Percentiles rank a stretch among this genome's conserved stretches.
Conservation (phyloP, 371 early-diverging fungal genomes). For the Mortierella sp. region DNA sequence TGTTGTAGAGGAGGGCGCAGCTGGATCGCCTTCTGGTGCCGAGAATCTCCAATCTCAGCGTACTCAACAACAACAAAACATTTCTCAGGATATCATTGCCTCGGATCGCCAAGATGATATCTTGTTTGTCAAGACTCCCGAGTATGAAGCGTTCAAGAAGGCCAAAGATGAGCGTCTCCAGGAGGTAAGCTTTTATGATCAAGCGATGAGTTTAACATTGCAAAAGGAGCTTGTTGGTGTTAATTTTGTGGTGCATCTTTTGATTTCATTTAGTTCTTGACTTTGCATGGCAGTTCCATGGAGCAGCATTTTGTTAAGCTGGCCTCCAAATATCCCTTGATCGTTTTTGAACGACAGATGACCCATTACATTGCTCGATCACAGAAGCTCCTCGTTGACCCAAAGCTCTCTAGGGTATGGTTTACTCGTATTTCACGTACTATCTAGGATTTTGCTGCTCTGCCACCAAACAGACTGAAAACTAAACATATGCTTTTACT, state of each 20-base stretch:
- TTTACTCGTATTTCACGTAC: background rate
- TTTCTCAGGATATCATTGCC: constrained; percentile 6
- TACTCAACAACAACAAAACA: constrained; percentile 24
- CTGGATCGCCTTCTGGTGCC: constrained; percentile 1
- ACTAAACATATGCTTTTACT: background rate
- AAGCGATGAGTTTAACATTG: background rate
- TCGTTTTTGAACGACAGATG: constrained; percentile 54
- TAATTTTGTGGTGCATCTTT: background rate
- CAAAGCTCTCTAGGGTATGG: constrained; percentile 47
- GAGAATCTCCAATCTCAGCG: constrained; percentile 14
- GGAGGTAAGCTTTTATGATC: constrained; percentile 29
- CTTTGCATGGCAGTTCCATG: constrained; percentile 54
- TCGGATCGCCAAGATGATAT: constrained; percentile 44
- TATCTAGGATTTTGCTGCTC: constrained; percentile 28
- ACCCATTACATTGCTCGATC: constrained; percentile 50
- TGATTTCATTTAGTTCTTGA: constrained; percentile 56
- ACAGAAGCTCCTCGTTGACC: constrained; percentile 46
- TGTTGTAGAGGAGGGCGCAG: background rate
- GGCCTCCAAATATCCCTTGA: constrained; percentile 65
- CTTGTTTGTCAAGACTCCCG: constrained; percentile 44
- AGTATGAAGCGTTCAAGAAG: constrained; percentile 45
- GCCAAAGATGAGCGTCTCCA: constrained; percentile 49
- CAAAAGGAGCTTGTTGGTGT: background rate
- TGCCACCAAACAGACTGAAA: background rate
- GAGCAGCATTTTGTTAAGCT: constrained; percentile 63